Base-by-base conservation (phyloP, 2,329 filamentous ascomycete species). In the Cladosporium sp. region DNA sequence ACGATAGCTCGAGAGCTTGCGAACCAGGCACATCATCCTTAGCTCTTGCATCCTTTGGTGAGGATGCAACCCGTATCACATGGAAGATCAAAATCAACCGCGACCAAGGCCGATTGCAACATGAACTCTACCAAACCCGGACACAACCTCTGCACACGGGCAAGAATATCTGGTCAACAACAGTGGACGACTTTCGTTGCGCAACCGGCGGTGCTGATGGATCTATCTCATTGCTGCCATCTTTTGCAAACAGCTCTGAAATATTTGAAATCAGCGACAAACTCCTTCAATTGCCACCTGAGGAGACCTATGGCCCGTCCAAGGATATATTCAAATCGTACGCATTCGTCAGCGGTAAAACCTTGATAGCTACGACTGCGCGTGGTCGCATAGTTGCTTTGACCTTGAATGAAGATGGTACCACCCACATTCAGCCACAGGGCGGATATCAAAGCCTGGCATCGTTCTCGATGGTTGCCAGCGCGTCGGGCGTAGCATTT, bases 171-270 rank as follows among this genome's bases (percentile, higher is more conserved):
- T 97, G 92, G 91, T 84, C 90, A 0, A 38, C 11, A 15, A 16
- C 7, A 7, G n/a, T 30, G 38, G 27, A 5, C 8, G 36, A 3
- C 32, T 18, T 2, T 2, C 2, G 11, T 16, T 42, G 68, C 36
- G 83, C 80, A 3, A 90, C 87, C 2, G 93, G 93, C 11, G 93
- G 88, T n/a, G 85, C 88, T 9, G 93, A 98, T 68, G 85, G 90
- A 13, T 76, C 77, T 27, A 71, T 86, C 38, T 65, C 65, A n/a
- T 25, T 61, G 36, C 47, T 52, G 9, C 35, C 52, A 18, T 33
- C 18, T 9, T 13, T 20, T 11, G 62, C 61, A 55, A 22, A 18
- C 11, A 18, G 12, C 5, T 27, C 45, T 11, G 12, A 16, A 8
- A 18, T 8, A 7, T 33, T 12, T 8, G 27, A 48, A 3, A 40